Conservation (phyloP, 2,329 filamentous ascomycete species). For the Xylaria hypoxylon region DNA sequence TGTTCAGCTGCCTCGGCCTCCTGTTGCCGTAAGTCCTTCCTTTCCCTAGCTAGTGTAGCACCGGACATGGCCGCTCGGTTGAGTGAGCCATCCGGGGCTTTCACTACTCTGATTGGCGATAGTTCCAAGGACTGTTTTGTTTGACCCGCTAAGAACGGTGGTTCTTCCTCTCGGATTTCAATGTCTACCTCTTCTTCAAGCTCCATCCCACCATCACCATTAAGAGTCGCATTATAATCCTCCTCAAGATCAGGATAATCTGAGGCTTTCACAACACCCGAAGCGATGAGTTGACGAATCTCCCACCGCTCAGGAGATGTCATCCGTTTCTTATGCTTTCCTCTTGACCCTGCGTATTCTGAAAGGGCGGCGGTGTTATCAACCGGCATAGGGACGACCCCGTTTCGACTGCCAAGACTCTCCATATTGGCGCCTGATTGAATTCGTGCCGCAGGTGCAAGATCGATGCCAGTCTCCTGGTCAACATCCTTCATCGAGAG, state of each 20-base stretch:
- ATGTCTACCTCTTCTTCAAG: conserved; percentile 98
- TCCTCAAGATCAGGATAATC: conserved; percentile 96
- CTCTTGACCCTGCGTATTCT: conserved; percentile 64
- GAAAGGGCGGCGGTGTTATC: conserved; percentile 72
- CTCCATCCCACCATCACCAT: conserved; percentile 87
- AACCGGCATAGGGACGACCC: conserved; percentile 56
- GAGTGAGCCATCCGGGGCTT: conserved; percentile 97
- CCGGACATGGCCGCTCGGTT: conserved; percentile 97
- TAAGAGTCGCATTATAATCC: conserved; percentile 88
- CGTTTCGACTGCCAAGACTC: conserved; percentile 73
- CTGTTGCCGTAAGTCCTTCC: conserved; percentile 87
- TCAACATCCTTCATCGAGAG: conserved; percentile 98
- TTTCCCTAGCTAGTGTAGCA: conserved; percentile 86
- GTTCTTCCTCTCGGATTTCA: conserved; percentile 95
- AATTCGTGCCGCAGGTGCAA: conserved; percentile 81
- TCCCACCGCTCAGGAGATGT: conserved; percentile 98
- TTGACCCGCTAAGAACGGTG: conserved; percentile 93
- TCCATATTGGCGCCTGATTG: conserved; percentile 93
- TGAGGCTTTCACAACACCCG: conserved; percentile 89
- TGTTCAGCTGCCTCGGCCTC: conserved; percentile 84
- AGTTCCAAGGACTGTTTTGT: conserved; percentile 96
- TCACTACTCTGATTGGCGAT: conserved; percentile 95
- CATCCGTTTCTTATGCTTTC: conserved; percentile 85
- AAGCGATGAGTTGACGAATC: conserved; percentile 94
- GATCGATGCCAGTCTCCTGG: conserved; percentile 85